These are phyloP conservation scores for Fraxinus quadrangulata DNA, from an alignment of 257 asterid genomes.

Conservation along the genomic window DNA sequence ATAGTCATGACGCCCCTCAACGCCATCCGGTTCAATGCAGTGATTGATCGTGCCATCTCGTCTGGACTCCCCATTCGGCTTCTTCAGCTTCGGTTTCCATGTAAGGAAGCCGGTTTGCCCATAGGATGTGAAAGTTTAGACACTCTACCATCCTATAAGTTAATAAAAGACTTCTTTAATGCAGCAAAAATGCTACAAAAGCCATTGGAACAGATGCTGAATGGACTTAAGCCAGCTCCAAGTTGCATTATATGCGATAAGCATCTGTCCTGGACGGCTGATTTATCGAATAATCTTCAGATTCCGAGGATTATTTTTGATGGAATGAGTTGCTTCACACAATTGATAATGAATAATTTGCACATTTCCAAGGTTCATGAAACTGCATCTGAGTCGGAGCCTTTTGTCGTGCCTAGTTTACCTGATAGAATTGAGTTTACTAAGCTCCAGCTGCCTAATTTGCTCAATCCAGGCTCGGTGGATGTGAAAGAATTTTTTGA, in stretches of 20 bases:
- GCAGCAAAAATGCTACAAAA: slow-evolving; percentile 38
- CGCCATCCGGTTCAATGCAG: slow-evolving; percentile 33
- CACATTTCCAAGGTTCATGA: slow-evolving; percentile 28
- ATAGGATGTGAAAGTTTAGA: slow-evolving; percentile 57
- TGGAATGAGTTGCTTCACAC: slow-evolving; percentile 53
- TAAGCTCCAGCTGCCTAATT: slow-evolving; percentile 39
- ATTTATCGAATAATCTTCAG: slow-evolving; percentile 24
- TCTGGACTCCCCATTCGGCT: slow-evolving; percentile 45
- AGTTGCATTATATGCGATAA: slow-evolving; percentile 45
- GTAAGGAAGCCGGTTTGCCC: slow-evolving; percentile 50
- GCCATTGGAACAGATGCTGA: slow-evolving; percentile 35
- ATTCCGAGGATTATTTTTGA: slow-evolving; percentile 50
- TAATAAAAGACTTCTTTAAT: slow-evolving; percentile 30
- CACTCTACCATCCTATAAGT: slow-evolving; percentile 37
- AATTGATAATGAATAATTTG: slow-evolving; percentile 28
- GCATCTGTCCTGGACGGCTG: slow-evolving; percentile 41
- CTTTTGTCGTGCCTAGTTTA: slow-evolving; percentile 42
- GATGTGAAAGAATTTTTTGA: slow-evolving; percentile 32
- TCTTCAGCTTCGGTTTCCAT: slow-evolving; percentile 41
- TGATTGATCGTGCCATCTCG: slow-evolving; percentile 29
- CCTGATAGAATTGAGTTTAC: slow-evolving; percentile 39
- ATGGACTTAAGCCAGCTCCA: slow-evolving; percentile 34
- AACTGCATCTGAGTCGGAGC: slow-evolving; percentile 22
- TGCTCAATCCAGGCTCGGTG: slow-evolving; percentile 32
- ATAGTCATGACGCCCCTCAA: slow-evolving; percentile 50